Evolutionary conservation across 768 basidiomycete genomes (phyloP), one percentile per base, ranked within the genome.

Genomic region (Kwoniella dejecticola): DNA sequence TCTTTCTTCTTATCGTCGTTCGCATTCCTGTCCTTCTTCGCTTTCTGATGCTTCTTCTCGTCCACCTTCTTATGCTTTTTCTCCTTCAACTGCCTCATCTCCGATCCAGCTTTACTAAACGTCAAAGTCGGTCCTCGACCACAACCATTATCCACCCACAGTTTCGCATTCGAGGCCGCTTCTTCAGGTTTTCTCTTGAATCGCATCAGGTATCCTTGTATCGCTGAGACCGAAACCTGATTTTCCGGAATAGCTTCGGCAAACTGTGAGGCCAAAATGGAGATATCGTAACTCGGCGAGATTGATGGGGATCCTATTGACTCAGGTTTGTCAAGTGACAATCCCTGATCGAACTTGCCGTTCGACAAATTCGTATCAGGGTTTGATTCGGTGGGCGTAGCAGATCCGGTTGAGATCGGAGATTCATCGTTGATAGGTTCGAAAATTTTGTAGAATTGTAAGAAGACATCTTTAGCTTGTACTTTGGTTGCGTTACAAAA

Each of bases 401-500:
- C 4, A 3, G 33, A 21, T 21, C 12, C 41, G 19, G 24, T 41
- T 7, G 33, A 36, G 15, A 15, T 27, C 38, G 4, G 36, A 19
- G 15, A 2, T 12, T 58, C 26, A 6, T 27, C 26, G 7, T 36
- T 7, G 7, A 36, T 15, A 36, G 15, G 7, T 36, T 36, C 33
- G 33, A 36, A 36, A 15, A 15, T 36, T 31, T 30, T 27, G 41
- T 67, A 68, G 42, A 71, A 68, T 36, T 71, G 50, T 8, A 52
- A 41, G 52, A 71, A 71, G 21, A 71, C 57, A 23, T 63, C 52
- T 41, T 53, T 47, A 6, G 67, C 67, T 60, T 71, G 56, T 85
- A 87, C 88, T 69, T 86, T 87, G 66, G 87, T 88, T 36, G 91
- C 88, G 64, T 70, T 57, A n/a, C 90, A 89, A 82, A 93, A 93